Conservation (phyloP, 2,329 filamentous ascomycete genomes). For the Pyrenochaeta sp. region DNA sequence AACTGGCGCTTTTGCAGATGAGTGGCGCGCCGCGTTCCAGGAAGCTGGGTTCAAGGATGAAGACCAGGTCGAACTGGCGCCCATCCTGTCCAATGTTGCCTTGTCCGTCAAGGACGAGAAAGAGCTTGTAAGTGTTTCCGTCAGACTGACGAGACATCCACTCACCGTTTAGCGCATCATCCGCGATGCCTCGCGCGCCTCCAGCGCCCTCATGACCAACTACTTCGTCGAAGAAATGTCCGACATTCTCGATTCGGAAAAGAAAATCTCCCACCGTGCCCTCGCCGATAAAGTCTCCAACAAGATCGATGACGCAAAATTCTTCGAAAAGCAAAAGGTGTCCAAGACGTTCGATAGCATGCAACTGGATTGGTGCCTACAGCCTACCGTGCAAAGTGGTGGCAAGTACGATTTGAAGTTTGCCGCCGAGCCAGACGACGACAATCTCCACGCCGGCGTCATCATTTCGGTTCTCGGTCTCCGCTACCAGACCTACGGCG, state of each 20-base stretch:
- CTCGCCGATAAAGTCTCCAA: slow-evolving; percentile 87
- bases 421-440: slow-evolving; percentile 78
- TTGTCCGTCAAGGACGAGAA: slow-evolving; percentile 95
- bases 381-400: slow-evolving; percentile 91
- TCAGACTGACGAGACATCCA: too few species aligned
- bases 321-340: slow-evolving; percentile 87
- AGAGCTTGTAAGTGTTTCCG: slow-evolving; percentile 76
- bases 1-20: slow-evolving; percentile 87
- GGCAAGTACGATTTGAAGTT: slow-evolving; percentile 93
- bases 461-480: slow-evolving; percentile 93
- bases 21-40: slow-evolving; percentile 87
- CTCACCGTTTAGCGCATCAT: slow-evolving; percentile 71
- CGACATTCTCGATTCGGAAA: slow-evolving; percentile 91
- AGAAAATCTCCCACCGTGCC: slow-evolving; percentile 90
- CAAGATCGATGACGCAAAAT: slow-evolving; percentile 92
- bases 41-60: slow-evolving; percentile 79
- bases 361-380: slow-evolving; percentile 93
- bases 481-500: slow-evolving; percentile 95
- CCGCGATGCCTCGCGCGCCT: slow-evolving; percentile 91
- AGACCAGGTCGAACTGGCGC: slow-evolving; percentile 85
- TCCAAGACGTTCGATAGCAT: slow-evolving; percentile 85
- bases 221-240: slow-evolving; percentile 99
- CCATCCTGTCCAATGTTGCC: slow-evolving; percentile 80
- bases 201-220: slow-evolving; percentile 91
- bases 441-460: slow-evolving; percentile 83